Percentiles rank a stretch among this genome's conserved stretches.
These are phyloP conservation scores for Colletotrichum magnum DNA, from an alignment of 2,329 filamentous ascomycete species.

Conservation along the genomic window DNA sequence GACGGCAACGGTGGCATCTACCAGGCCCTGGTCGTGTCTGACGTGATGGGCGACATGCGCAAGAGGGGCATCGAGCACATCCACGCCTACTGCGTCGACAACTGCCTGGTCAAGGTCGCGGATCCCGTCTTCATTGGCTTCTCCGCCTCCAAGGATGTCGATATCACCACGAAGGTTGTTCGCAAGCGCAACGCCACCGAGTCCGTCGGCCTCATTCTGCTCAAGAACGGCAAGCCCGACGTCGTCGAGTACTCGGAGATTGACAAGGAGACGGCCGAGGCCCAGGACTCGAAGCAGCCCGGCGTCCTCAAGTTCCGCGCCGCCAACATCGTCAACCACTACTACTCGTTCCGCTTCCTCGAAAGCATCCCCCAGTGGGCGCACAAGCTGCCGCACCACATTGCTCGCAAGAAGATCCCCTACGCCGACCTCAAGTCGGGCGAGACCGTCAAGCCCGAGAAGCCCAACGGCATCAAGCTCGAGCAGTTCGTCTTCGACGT, in stretches of 20 bases:
- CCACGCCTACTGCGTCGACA: constrained; percentile 98
- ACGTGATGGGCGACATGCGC: constrained; percentile 88
- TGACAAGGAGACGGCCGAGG: constrained; percentile 88
- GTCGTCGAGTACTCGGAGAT: constrained; percentile 99
- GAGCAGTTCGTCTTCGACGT: constrained; percentile 99
- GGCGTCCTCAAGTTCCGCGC: constrained; percentile 94
- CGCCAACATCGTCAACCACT: constrained; percentile 99
- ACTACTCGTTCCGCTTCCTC: constrained; percentile 96
- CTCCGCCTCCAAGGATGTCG: constrained; percentile 86
- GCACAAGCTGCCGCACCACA: constrained; percentile 90
- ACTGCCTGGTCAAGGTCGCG: constrained; percentile 98
- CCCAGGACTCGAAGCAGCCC: constrained; percentile 84
- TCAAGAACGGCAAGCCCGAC: constrained; percentile 95
- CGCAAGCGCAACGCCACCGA: constrained; percentile 97
- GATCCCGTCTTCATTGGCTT: constrained; percentile 97
- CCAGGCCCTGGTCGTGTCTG: constrained; percentile 85
- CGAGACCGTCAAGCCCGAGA: constrained; percentile 88
- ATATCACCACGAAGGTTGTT: constrained; percentile 99
- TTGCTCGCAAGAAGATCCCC: constrained; percentile 98
- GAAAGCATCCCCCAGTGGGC: constrained; percentile 91
- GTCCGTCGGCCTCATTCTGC: constrained; percentile 92
- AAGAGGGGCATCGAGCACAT: constrained; percentile 93
- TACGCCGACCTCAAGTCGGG: constrained; percentile 82
- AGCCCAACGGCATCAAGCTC: constrained; percentile 98
- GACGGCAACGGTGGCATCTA: constrained; percentile 99